These are phyloP conservation scores for Lactarius deliciosus DNA, from an alignment of 768 basidiomycete genomes.

Conservation along the genomic window DNA sequence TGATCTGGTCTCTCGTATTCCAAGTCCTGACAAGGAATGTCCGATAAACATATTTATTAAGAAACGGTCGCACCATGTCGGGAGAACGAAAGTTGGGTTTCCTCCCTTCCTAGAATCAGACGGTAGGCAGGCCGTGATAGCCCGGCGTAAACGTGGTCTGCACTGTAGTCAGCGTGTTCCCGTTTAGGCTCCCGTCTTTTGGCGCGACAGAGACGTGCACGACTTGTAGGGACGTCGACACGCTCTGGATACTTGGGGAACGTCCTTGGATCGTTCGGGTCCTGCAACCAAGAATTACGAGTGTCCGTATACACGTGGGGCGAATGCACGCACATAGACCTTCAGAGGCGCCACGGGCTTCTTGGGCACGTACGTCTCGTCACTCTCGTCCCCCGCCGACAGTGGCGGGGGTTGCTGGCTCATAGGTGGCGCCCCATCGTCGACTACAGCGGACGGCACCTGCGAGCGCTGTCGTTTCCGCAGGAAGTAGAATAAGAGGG, in stretches of 20 bases:
- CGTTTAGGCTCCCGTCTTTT: not conserved
- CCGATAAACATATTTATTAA: not conserved
- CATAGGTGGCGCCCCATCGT: not conserved
- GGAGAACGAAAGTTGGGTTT: not conserved
- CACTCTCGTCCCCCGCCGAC: too few relatives aligned
- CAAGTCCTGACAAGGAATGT: too few relatives aligned
- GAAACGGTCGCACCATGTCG: not conserved
- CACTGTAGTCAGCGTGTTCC: not conserved
- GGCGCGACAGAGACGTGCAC: not conserved
- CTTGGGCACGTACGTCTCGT: not conserved
- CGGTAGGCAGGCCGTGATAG: conserved; percentile 13
- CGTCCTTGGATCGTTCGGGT: conserved; percentile 19
- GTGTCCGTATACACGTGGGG: too few relatives aligned
- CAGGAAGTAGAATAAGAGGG: not conserved
- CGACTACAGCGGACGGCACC: not conserved
- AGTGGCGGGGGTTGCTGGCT: too few relatives aligned
- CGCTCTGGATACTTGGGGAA: conserved; percentile 1
- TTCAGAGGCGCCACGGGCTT: not conserved
- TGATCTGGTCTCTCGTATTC: too few relatives aligned
- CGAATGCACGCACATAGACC: conserved; percentile 14
- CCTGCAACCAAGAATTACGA: not conserved
- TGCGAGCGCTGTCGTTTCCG: not conserved
- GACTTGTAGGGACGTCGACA: not conserved
- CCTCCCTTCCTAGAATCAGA: not conserved
- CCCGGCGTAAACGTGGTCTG: not conserved